phyloP scores from a whole-genome alignment of 768 basidiomycete species.

The Auriculariales sp. region DNA sequence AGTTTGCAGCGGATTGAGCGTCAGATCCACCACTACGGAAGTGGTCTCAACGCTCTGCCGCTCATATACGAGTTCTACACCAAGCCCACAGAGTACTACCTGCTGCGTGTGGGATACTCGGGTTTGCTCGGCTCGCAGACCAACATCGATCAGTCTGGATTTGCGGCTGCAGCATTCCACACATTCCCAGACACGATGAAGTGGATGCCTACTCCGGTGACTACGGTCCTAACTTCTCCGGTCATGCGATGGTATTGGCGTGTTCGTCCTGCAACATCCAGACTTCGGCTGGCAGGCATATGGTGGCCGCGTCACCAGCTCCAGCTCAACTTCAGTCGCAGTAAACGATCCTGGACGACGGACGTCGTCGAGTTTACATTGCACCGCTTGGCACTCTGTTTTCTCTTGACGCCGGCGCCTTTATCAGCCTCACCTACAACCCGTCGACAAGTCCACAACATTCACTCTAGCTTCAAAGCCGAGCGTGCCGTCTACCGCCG shows the following conservation, averaged over 20 bases:
- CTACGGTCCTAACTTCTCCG: slow-evolving; percentile 46
- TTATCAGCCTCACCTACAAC: slow-evolving; percentile 27
- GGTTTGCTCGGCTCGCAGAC: slow-evolving; percentile 38
- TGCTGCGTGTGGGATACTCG: slow-evolving; percentile 38
- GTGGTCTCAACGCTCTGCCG: slow-evolving; percentile 40
- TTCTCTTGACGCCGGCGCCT: slow-evolving; percentile 36
- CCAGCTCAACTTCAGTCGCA: slow-evolving; percentile 15
- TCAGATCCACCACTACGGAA: slow-evolving; percentile 45
- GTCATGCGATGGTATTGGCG: slow-evolving; percentile 32
- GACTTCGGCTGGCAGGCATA: slow-evolving; percentile 50
- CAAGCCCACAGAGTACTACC: slow-evolving; percentile 31
- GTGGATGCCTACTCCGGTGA: slow-evolving; percentile 46
- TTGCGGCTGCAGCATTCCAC: slow-evolving; percentile 45
- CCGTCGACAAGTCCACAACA: slow-evolving; percentile 22
- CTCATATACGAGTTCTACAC: slow-evolving; percentile 33
- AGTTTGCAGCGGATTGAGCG: slow-evolving; percentile 39
- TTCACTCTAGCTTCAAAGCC: slow-evolving; percentile 27
- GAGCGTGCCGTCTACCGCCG: slow-evolving; percentile 25
- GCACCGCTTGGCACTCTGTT: slow-evolving; percentile 33
- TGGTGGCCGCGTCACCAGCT: slow-evolving; percentile 31
- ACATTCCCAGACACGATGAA: slow-evolving; percentile 40
- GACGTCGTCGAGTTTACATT: slow-evolving; percentile 36
- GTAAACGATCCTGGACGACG: slow-evolving; percentile 33
- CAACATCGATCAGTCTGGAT: slow-evolving; percentile 43
- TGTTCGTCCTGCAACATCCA: slow-evolving; percentile 33